Conservation (phyloP, 345 rosid genomes). For the Eucalyptus virginea region DNA sequence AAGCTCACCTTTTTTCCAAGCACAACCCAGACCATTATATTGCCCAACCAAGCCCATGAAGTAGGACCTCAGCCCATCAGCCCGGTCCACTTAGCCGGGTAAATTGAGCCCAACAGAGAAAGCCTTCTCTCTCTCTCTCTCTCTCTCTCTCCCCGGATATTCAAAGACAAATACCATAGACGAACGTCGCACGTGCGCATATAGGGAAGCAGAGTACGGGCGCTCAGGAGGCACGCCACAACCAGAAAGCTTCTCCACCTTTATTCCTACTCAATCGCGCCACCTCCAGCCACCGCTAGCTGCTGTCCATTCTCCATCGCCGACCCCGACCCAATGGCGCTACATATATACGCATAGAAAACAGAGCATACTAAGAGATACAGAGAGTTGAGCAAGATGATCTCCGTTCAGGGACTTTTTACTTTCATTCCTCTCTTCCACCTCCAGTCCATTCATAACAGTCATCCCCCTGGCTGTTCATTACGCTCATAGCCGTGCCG, state of each 20-base stretch:
- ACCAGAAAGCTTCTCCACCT: no score
- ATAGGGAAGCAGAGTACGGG: no score
- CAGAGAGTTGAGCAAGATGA: not conserved
- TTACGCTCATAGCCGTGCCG: no score
- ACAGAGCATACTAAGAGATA: not conserved
- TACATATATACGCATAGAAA: not conserved
- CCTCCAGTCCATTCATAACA: not conserved
- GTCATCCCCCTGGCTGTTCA: no score
- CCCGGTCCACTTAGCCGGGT: no score
- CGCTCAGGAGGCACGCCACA: no score
- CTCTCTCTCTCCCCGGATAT: no score
- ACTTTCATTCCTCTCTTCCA: not conserved
- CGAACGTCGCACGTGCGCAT: no score
- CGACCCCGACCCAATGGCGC: not conserved
- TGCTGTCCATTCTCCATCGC: not conserved
- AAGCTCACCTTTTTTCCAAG: not conserved
- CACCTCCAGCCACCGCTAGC: not conserved
- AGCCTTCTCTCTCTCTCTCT: no score
- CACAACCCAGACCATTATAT: not conserved
- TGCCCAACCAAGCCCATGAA: not conserved
- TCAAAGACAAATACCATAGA: no score
- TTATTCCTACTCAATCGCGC: no score
- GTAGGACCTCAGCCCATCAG: not conserved
- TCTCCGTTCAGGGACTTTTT: not conserved
- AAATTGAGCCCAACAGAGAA: no score